Base-by-base conservation (phyloP, 306 rosid species). In the Fragaria iinumae region DNA sequence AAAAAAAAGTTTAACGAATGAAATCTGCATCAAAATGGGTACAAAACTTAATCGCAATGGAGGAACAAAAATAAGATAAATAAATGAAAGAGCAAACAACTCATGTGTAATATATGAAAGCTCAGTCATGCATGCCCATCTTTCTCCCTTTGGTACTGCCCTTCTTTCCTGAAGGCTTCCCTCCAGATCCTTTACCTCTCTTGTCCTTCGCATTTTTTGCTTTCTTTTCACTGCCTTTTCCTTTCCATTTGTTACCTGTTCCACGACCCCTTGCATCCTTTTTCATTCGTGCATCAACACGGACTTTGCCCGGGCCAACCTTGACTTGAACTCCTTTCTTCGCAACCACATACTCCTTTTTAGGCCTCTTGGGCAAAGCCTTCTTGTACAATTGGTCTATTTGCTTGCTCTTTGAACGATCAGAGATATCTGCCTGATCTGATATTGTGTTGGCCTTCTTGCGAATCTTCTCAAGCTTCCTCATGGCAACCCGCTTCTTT, bases 281-380 rank as follows among this genome's bases (percentile, higher is more conserved):
- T 88, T 93, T 93, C 98, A 93, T 93, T 55, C 98, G 82, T 11
- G 87, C 80, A 84, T 93, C 97, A 65, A 93, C 97, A 4, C 90
- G 87, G 48, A 86, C 87, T 78, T 93, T 93, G 39, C 97, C 98
- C 84, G 82, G 84, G 48, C 93, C 97, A 73, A 84, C 18, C 86
- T 10, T 56, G 81, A 95, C 97, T 75, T 95, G 97, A 16, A 95
- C 97, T 44, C 99, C 99, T 82, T 95, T 95, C 91, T 95, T 95
- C 29, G 99, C 99, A 71, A 95, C 99, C 66, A 92, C 99, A 72
- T 82, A 85, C 76, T 95, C 99, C 87, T 87, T 95, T 77, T 88
- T 27, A 73, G 97, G 93, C 85, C 83, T 92, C 71, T 86, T 83
- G 0, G 99, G 97, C 20, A 13, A 72, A 14, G 99, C 93, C 76